A percentile compares a stretch with the other conserved stretches of the same genome.
These are phyloP conservation scores for Tagetes patula DNA, from an alignment of 129 eudicot species.

Conservation along the genomic window DNA sequence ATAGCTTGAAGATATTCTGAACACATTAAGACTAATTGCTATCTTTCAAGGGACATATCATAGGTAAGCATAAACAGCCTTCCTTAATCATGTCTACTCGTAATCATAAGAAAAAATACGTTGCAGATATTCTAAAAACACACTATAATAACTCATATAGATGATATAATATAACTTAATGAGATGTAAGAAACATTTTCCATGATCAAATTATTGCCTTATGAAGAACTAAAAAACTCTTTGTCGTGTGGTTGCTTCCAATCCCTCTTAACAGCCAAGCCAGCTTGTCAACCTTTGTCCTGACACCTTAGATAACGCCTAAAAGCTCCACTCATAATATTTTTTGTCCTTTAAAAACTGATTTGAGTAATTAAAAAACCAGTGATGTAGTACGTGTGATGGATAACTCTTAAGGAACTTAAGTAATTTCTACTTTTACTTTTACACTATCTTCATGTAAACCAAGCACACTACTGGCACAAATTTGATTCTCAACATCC, in stretches of 20 bases:
- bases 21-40: background rate
- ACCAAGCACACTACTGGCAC: background rate
- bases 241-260: background rate
- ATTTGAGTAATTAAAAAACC: background rate
- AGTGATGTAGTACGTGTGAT: background rate
- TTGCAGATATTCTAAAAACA: background rate
- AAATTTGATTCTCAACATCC: background rate
- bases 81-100: background rate
- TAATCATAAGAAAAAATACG: too few species aligned
- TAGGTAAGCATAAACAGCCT: background rate
- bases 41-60: background rate
- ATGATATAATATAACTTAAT: background rate
- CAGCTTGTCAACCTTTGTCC: background rate
- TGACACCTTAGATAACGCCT: background rate
- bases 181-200: background rate
- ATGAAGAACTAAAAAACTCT: background rate
- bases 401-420: background rate
- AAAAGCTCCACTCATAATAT: background rate
- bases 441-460: background rate
- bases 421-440: background rate
- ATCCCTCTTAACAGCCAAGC: background rate
- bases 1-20: background rate
- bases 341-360: background rate
- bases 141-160: background rate
- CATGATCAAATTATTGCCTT: background rate